These are phyloP conservation scores for Tricholoma flavovirens DNA, from an alignment of 768 basidiomycete genomes.

Conservation along the genomic window DNA sequence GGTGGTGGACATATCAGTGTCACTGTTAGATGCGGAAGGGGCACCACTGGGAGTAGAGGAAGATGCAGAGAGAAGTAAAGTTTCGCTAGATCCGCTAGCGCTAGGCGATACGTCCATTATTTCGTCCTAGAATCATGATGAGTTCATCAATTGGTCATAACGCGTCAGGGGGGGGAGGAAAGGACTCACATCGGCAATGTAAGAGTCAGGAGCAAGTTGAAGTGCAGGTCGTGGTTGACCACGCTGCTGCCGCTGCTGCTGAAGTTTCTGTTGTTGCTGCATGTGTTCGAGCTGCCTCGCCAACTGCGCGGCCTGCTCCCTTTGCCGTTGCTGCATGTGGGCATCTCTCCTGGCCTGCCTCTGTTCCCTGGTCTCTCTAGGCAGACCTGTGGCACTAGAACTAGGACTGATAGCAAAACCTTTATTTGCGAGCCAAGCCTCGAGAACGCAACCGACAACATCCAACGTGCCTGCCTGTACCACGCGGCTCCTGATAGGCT, in stretches of 20 bases:
- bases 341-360: slow-evolving; percentile 57
- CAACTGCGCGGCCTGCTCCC: slow-evolving; percentile 55
- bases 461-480: slow-evolving; percentile 93
- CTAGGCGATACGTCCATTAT: slow-evolving; percentile 17
- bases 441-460: slow-evolving; percentile 89
- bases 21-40: slow-evolving; percentile 38
- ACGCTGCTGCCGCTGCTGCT: slow-evolving; percentile 4
- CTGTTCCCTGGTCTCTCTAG: slow-evolving; percentile 72
- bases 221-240: background rate
- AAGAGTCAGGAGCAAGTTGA: background rate
- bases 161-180: background rate
- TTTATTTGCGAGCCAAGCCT: slow-evolving; percentile 86
- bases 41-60: slow-evolving; percentile 13
- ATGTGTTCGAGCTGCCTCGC: slow-evolving; percentile 53
- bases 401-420: slow-evolving; percentile 85
- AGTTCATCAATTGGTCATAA: background rate
- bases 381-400: slow-evolving; percentile 66
- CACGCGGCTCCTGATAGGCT: slow-evolving; percentile 84
- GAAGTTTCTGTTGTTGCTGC: slow-evolving; percentile 43
- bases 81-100: slow-evolving; percentile 9
- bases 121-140: slow-evolving; percentile 15
- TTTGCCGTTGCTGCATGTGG: slow-evolving; percentile 47
- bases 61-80: slow-evolving; percentile 13
- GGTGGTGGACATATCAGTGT: slow-evolving; percentile 56
- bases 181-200: background rate